Conservation (phyloP, 208 protist species). For the Trypanosoma melophagium region DNA sequence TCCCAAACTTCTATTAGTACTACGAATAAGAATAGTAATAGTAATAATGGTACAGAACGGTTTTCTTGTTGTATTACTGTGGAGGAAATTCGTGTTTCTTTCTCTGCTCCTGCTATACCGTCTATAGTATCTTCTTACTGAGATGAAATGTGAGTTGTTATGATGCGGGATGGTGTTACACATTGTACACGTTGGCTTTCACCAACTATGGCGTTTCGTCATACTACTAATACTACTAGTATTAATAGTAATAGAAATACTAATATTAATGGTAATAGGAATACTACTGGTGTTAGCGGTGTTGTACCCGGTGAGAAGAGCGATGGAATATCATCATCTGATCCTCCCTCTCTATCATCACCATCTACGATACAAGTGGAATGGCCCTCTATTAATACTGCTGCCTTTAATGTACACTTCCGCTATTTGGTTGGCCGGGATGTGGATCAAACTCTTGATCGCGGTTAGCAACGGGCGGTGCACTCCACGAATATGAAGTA, state of each 20-base stretch:
- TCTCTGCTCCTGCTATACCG: constrained; percentile 19
- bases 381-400: constrained; percentile 50
- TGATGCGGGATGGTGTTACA: constrained; percentile 41
- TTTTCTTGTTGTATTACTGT: constrained; percentile 56
- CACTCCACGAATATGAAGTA: constrained; percentile 21
- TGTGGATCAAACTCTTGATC: constrained; percentile 15
- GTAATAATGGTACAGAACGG: neutral
- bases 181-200: constrained; percentile 60
- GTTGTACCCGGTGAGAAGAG: neutral
- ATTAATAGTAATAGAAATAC: neutral
- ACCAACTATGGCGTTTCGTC: constrained; percentile 26
- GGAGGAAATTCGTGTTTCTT: constrained; percentile 42
- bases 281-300: too few species aligned
- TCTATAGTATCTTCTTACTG: constrained; percentile 34
- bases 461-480: constrained; percentile 15
- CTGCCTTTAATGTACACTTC: constrained; percentile 59
- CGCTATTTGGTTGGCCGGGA: neutral
- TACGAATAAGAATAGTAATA: neutral
- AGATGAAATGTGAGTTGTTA: constrained; percentile 54
- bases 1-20: neutral
- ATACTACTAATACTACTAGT: neutral
- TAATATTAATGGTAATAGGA: neutral
- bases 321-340: too few species aligned
- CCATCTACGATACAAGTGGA: constrained; percentile 12
- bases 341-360: too few species aligned